These are phyloP conservation scores for Grosmannia huntii DNA, from an alignment of 2,329 filamentous ascomycete genomes.

Conservation along the genomic window DNA sequence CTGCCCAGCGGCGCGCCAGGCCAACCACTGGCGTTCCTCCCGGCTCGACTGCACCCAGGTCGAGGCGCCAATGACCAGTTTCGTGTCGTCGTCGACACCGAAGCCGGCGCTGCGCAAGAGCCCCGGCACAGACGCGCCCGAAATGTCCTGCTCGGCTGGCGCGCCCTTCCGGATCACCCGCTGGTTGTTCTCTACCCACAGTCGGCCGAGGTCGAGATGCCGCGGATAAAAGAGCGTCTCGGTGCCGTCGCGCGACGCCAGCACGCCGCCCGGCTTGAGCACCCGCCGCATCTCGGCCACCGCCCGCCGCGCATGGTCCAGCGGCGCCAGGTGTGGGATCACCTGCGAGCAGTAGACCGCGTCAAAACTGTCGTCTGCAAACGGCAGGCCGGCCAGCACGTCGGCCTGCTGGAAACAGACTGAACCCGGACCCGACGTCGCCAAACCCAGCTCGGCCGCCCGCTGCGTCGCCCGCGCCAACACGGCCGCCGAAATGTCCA, in stretches of 20 bases:
- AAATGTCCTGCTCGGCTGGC: slow-evolving; percentile 5
- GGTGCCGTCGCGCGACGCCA: slow-evolving; percentile 21
- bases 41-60: slow-evolving; percentile 16
- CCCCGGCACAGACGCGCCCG: slow-evolving; percentile 17
- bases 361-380: slow-evolving; percentile 26
- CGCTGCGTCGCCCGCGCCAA: slow-evolving; percentile 12
- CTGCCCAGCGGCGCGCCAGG: slow-evolving; percentile 14
- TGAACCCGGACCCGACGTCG: slow-evolving; percentile 8
- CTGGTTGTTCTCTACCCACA: slow-evolving; percentile 17
- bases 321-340: slow-evolving; percentile 26
- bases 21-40: slow-evolving; percentile 18
- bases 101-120: slow-evolving; percentile 20
- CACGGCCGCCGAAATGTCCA: slow-evolving; percentile 23
- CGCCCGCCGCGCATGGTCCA: slow-evolving; percentile 17
- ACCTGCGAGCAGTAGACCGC: slow-evolving; percentile 30
- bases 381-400: slow-evolving; percentile 24
- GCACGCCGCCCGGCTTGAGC: slow-evolving; percentile 27
- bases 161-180: slow-evolving; percentile 8
- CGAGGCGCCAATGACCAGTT: slow-evolving; percentile 18
- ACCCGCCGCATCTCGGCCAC: slow-evolving; percentile 29
- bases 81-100: slow-evolving; percentile 13
- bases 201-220: slow-evolving; percentile 12
- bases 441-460: not conserved
- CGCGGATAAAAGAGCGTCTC: slow-evolving; percentile 21
- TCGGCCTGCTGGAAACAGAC: slow-evolving; percentile 21